These are phyloP conservation scores for Galerina sulciceps DNA, from an alignment of 768 basidiomycete species.

Conservation along the genomic window DNA sequence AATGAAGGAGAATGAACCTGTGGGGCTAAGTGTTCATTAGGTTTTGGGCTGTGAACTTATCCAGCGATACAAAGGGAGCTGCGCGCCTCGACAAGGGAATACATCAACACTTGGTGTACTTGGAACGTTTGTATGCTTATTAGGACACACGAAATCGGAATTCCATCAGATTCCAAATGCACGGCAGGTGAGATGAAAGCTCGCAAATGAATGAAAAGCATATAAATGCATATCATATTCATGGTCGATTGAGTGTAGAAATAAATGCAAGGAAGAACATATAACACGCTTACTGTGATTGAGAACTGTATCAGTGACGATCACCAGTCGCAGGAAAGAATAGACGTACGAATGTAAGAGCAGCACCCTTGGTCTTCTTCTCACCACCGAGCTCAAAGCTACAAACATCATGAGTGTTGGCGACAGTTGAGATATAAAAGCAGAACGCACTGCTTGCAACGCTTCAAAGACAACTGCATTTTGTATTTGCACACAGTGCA, in stretches of 20 bases:
- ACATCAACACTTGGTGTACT: not conserved
- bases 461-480: constrained; percentile 94
- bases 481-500: constrained; percentile 99
- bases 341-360: constrained; percentile 85
- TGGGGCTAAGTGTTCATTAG: too few relatives aligned
- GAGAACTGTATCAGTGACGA: constrained; percentile 1
- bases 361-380: constrained; percentile 99
- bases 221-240: constrained; percentile 33
- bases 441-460: constrained; percentile 94
- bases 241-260: constrained; percentile 22
- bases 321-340: not conserved
- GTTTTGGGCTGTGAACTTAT: too few relatives aligned
- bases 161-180: not conserved
- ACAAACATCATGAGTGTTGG: constrained; percentile 4
- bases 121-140: not conserved
- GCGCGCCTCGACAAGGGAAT: not conserved
- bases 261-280: constrained; percentile 23
- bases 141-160: not conserved
- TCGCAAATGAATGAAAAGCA: constrained; percentile 1
- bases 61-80: too few relatives aligned
- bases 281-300: constrained; percentile 26
- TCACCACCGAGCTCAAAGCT: constrained; percentile 99
- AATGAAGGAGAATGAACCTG: too few relatives aligned
- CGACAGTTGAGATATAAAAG: not conserved
- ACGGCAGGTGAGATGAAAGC: not conserved